phyloP scores from a whole-genome alignment of 2,329 filamentous ascomycete genomes.

The Fusarium odoratissimum region DNA sequence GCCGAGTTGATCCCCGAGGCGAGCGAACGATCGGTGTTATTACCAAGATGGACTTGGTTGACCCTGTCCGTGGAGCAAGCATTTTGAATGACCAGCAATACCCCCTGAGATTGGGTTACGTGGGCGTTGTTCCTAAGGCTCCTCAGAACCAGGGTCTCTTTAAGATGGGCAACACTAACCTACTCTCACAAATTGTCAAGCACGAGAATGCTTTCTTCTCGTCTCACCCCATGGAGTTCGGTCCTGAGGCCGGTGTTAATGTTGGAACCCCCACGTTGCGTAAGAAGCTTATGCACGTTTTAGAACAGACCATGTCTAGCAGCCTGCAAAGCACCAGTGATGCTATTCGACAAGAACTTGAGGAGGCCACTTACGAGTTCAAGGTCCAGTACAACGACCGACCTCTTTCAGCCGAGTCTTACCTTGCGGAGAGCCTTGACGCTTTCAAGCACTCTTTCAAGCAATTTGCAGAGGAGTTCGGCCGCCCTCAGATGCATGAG shows the following conservation, averaged over 20 bases:
- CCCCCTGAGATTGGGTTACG: constrained; percentile 92
- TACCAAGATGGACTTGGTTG: constrained; percentile 98
- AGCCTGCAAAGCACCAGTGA: constrained; percentile 91
- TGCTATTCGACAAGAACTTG: constrained; percentile 92
- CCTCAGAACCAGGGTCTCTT: constrained; percentile 80
- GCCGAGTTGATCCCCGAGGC: constrained; percentile 91
- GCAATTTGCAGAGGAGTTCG: constrained; percentile 89
- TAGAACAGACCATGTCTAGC: constrained; percentile 96
- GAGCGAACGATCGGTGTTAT: constrained; percentile 98
- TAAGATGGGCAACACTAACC: constrained; percentile 82
- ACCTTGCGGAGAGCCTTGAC: constrained; percentile 93
- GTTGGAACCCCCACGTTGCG: constrained; percentile 89
- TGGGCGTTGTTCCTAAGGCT: constrained; percentile 90
- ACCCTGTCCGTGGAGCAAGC: constrained; percentile 78
- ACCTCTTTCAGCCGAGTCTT: constrained; percentile 93
- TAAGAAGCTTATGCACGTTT: constrained; percentile 95
- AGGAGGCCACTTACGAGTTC: constrained; percentile 98
- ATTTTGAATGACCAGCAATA: constrained; percentile 93
- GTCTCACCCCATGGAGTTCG: constrained; percentile 83
- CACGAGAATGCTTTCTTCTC: constrained; percentile 92
- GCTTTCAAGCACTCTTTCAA: constrained; percentile 99
- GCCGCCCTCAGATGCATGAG: constrained; percentile 87
- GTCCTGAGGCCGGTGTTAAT: constrained; percentile 75
- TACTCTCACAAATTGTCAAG: constrained; percentile 83
- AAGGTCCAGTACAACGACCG: constrained; percentile 99